A percentile compares a stretch with the other conserved stretches of the same genome.
Evolutionary conservation across 257 asterid species (phyloP).

Genomic region (Solanum peruvianum): DNA sequence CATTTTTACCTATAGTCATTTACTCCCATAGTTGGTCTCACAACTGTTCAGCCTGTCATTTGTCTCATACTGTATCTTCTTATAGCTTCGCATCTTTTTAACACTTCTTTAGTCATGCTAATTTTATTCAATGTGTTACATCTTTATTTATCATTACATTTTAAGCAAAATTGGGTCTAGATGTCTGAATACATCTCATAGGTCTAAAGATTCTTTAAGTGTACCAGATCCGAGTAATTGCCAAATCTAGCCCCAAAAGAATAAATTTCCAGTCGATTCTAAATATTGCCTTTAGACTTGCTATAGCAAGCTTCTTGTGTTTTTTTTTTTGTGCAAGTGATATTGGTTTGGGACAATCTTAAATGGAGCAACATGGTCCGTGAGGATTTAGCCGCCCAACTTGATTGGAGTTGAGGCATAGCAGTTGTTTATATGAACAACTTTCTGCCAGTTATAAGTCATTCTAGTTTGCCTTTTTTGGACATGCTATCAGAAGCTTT

Average conservation of each 20-base stretch:
- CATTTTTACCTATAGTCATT: background rate
- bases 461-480: background rate
- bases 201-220: background rate
- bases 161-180: background rate
- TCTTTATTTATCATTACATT: background rate
- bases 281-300: background rate
- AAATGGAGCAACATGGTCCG: background rate
- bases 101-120: background rate
- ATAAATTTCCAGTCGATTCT: background rate
- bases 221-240: background rate
- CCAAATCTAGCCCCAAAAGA: background rate
- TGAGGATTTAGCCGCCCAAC: background rate
- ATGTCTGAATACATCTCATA: background rate
- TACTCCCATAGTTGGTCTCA: background rate
- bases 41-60: background rate
- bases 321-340: background rate
- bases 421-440: background rate
- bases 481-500: background rate
- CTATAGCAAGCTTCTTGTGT: background rate
- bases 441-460: background rate
- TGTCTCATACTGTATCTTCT: background rate
- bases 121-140: background rate
- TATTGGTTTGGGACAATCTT: background rate
- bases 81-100: background rate
- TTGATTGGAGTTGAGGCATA: background rate